Evolutionary conservation across 352 stramenopile species (phyloP), one percentile per base, ranked within the genome.

Genomic region (Bremia lactucae): DNA sequence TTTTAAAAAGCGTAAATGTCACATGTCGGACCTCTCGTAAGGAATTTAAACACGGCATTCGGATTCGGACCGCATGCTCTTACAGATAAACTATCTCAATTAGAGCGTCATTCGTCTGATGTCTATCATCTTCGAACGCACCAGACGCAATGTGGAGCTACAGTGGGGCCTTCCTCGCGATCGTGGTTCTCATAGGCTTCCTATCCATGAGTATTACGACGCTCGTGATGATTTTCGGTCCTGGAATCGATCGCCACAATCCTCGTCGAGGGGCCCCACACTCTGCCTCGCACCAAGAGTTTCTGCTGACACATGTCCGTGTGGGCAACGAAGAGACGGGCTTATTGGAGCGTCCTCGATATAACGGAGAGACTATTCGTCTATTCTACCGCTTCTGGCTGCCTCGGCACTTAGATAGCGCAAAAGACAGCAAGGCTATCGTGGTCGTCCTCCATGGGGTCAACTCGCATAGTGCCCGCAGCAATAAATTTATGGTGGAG

Each of bases 341-440:
- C 0, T 56, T 66, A 26, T 34, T 87, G 24, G 37, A 74, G 16
- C 52, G 68, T 0, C 47, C 61, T 6, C 52, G 74, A 9, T 55
- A 70, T 8, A 55, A 49, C 19, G 55, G 62, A 13, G 51, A 78
- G 14, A 16, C 52, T 10, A 56, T 62, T 33, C 73, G 65, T 18
- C 49, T 87, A 16, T 87, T 87, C 58, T 87, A 85, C 37, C 72
- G 74, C 26, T 71, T 83, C 29, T 87, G 74, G 74, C 39, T 76
- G 37, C 74, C 74, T 9, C 68, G 52, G 26, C 48, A 65, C n/a
- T 31, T 75, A n/a, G 46, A 57, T 13, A 59, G 59, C 24, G 36
- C 53, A 1, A 15, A 36, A 1, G 61, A 64, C 11, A 58, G 56
- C 1, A 67, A 60, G 23, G 74, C 66, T 6, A 62, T 90, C 4